Base-by-base conservation (phyloP, 495 filamentous ascomycete genomes). In the Aspergillus taichungensis region DNA sequence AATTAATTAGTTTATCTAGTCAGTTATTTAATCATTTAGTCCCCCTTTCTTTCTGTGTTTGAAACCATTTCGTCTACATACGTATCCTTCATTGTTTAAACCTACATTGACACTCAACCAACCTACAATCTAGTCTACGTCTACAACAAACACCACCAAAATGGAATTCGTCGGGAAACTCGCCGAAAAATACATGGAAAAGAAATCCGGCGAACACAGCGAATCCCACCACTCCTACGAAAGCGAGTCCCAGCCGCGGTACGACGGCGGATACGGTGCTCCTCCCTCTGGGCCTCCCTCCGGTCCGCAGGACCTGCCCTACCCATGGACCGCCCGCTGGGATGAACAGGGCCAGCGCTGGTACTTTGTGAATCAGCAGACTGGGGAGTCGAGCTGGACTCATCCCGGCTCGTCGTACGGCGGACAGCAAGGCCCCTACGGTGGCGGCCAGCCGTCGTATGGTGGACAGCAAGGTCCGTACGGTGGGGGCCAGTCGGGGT, bases 341-440 rank as follows among this genome's bases (percentile, higher is more conserved):
- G 76, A 80, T 45, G 63, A 68, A 30, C 59, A 63, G 29, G 59
- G 67, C 37, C 64, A 75, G 40, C 69, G 70, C 45, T 81, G 71
- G 67, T 74, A 69, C 61, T 83, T 75, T 49, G 58, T 72, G 24
- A 77, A 80, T 51, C 59, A 75, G 44, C 59, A 72, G 44, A 78
- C 72, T 2, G 76, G 74, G 24, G 66, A 73, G 45, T 64, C 67
- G 3, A 73, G 67, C 42, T 83, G 74, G 70, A 70, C 77, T 47
- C 61, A 61, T 1, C 75, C 74, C 10, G 42, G 43, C 40, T 33
- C 39, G 33, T 32, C 50, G 30, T 47, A 53, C 35, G 47, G 32
- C 32, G 49, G 53, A 35, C 37, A 18, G 10, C 18, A 24, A 4
- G 18, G 18, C 4, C 4, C 18, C 4, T 47, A 51, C 7, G 44